These are phyloP conservation scores for Arxiozyma bovina DNA, from an alignment of 1,139 yeast genomes.

Conservation along the genomic window DNA sequence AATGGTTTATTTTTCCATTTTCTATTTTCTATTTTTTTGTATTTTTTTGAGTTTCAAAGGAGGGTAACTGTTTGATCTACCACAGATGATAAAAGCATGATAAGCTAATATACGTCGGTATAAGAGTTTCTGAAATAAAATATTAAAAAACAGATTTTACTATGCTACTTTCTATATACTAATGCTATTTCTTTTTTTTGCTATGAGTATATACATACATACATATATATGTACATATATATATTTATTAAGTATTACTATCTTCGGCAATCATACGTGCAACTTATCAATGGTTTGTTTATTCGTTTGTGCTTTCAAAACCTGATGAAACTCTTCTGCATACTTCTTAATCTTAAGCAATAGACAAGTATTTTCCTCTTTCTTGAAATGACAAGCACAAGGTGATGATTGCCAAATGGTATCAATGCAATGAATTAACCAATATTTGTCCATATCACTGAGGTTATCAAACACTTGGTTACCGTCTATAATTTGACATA, in stretches of 20 bases:
- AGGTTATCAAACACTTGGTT: constrained; percentile 24
- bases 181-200: neutral
- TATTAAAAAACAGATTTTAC: neutral
- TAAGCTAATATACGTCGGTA: neutral
- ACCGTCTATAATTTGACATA: constrained; percentile 38
- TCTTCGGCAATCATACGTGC: neutral
- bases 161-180: neutral
- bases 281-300: neutral
- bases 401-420: constrained; percentile 57
- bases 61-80: neutral
- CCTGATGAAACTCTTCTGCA: constrained; percentile 17
- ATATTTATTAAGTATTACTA: too few relatives aligned
- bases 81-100: neutral
- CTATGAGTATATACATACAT: neutral
- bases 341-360: constrained; percentile 50
- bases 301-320: constrained; percentile 5
- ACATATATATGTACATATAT: too few relatives aligned
- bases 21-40: neutral
- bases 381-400: constrained; percentile 45
- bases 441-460: constrained; percentile 43
- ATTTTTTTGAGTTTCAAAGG: too few relatives aligned
- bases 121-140: neutral
- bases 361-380: constrained; percentile 40
- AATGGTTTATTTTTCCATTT: neutral
- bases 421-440: constrained; percentile 54